These are phyloP conservation scores for Chlamydomonas sp. DNA, from an alignment of 139 green algal genomes.

Conservation along the genomic window DNA sequence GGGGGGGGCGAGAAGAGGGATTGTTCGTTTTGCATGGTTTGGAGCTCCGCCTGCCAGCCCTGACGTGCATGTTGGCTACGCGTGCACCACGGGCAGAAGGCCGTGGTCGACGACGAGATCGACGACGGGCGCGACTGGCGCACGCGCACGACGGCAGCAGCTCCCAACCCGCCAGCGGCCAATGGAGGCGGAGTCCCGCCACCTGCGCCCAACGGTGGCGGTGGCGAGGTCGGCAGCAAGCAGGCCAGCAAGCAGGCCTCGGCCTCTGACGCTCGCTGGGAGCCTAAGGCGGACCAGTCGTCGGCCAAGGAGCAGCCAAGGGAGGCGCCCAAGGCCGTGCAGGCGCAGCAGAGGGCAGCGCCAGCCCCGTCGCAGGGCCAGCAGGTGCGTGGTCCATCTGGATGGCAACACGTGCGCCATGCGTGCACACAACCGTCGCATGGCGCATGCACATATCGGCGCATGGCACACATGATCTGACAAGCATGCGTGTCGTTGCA, in stretches of 20 bases:
- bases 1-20: neutral
- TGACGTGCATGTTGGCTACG: neutral
- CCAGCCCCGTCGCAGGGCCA: too few relatives aligned
- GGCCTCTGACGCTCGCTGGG: neutral
- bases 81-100: slow-evolving; percentile 24
- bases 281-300: neutral
- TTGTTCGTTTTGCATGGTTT: too few relatives aligned
- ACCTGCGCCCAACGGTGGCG: neutral
- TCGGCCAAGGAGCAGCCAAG: neutral
- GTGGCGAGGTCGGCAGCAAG: neutral
- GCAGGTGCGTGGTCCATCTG: too few relatives aligned
- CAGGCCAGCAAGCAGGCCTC: neutral
- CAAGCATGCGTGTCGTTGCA: too few relatives aligned
- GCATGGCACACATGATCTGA: too few relatives aligned
- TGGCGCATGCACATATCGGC: too few relatives aligned
- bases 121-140: slow-evolving; percentile 69
- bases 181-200: neutral
- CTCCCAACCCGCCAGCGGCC: slow-evolving; percentile 1
- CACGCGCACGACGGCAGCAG: slow-evolving; percentile 22
- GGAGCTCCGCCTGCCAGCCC: neutral
- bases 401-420: too few relatives aligned
- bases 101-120: slow-evolving; percentile 40
- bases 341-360: too few relatives aligned
- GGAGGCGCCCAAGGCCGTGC: too few relatives aligned
- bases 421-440: too few relatives aligned